Percentiles rank a stretch among this genome's conserved stretches.
phyloP scores from a whole-genome alignment of 352 stramenopile species.

The Pythium guiyangense region DNA sequence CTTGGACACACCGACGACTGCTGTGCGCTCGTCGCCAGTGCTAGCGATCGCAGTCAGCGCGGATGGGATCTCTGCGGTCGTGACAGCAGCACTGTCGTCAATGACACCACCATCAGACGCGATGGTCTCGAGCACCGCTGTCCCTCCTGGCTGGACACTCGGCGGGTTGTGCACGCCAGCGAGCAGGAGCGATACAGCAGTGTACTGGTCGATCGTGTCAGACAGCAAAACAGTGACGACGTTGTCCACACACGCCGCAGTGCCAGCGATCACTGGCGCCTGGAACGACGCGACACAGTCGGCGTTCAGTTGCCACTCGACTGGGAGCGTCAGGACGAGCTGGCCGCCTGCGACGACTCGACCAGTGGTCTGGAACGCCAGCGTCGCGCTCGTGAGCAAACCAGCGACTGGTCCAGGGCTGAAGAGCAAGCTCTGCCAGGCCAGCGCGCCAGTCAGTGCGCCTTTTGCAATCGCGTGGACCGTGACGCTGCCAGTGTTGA shows the following conservation, averaged over 20 bases:
- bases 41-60: slow-evolving; percentile 34
- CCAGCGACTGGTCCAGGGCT: slow-evolving; percentile 48
- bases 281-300: slow-evolving; percentile 29
- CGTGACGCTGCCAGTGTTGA: slow-evolving; percentile 33
- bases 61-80: slow-evolving; percentile 30
- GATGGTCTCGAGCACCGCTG: slow-evolving; percentile 20
- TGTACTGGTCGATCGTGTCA: slow-evolving; percentile 33
- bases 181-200: slow-evolving; percentile 32
- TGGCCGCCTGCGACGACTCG: slow-evolving; percentile 26
- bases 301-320: slow-evolving; percentile 36
- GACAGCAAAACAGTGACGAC: slow-evolving; percentile 28
- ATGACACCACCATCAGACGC: slow-evolving; percentile 43
- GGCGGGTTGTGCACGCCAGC: slow-evolving; percentile 41
- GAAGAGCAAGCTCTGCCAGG: slow-evolving; percentile 40
- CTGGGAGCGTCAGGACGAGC: slow-evolving; percentile 36
- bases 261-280: slow-evolving; percentile 23
- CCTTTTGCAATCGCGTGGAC: slow-evolving; percentile 34
- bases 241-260: slow-evolving; percentile 26
- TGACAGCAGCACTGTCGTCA: slow-evolving; percentile 28
- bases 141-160: slow-evolving; percentile 24
- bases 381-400: slow-evolving; percentile 31
- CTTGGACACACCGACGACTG: slow-evolving; percentile 45
- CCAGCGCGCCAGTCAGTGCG: slow-evolving; percentile 26
- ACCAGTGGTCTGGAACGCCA: slow-evolving; percentile 38
- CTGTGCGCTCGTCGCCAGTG: slow-evolving; percentile 37